Base-by-base conservation (phyloP, 2,329 filamentous ascomycete genomes). In the Monilinia laxa region DNA sequence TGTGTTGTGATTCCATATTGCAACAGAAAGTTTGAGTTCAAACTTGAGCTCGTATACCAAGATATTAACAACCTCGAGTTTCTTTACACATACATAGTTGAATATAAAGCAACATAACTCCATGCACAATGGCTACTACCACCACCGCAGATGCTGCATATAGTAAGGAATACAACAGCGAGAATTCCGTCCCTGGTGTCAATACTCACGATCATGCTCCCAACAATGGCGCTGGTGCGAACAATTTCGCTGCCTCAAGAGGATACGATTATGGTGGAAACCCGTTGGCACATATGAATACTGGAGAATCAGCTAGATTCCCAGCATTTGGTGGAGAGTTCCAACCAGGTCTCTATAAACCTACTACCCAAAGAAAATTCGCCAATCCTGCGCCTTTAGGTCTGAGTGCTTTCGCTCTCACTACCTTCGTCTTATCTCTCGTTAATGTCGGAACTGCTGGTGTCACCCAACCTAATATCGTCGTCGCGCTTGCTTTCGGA, bases 381-480 rank as follows among this genome's bases (percentile, higher is more conserved):
- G 85, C 79, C 75, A 87, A 88, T 73, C 85, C 86, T 10, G 85
- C 83, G 59, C 85, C 85, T 62, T 78, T 88, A 49, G 86, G 86
- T 68, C 79, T 88, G 68, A 81, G 78, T 68, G 85, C 84, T 75
- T 88, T 88, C 79, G 86, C 85, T 56, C 77, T 88, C 70, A 88
- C 85, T 58, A 88, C 85, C 25, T 88, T 88, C 76, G 80, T 87
- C 49, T 79, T 88, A 68, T 84, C 82, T 56, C 77, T 82, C 66
- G 81, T 88, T 77, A 88, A 88, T 76, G 78, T 87, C 76, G 78
- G 80, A 23, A 77, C 83, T 4, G 77, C 79, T 4, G 78, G 78
- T 64, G 76, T 87, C 42, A 73, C 74, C 0, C 72, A 72, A 31
- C 83, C 84, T 2, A 85, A 82, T 72, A 80, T 88, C 45, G 82